phyloP scores from a whole-genome alignment of 257 asterid genomes.

The Solanum corneliomulleri region DNA sequence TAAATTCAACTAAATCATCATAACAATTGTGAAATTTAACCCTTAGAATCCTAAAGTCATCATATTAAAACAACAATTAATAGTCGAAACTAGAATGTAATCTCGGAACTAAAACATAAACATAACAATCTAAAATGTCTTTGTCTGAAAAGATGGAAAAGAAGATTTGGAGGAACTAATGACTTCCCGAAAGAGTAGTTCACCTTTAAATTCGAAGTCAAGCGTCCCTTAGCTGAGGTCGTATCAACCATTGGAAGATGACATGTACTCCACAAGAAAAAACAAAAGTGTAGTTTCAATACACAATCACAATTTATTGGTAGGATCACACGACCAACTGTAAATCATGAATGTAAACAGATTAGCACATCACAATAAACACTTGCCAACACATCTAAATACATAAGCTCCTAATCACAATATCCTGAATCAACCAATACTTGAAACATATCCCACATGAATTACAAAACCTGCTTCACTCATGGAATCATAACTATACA shows the following conservation, averaged over 20 bases:
- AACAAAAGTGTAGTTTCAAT: background rate
- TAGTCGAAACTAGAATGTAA: background rate
- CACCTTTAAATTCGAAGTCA: background rate
- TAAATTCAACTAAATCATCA: background rate
- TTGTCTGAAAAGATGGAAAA: background rate
- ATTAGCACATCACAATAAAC: background rate
- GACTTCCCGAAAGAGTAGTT: background rate
- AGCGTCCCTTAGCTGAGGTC: background rate
- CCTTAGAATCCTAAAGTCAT: background rate
- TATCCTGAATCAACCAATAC: background rate
- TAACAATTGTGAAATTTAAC: too few relatives aligned
- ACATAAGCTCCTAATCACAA: background rate
- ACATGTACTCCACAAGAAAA: background rate
- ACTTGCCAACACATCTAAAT: background rate
- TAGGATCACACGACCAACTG: background rate
- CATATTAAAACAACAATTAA: background rate
- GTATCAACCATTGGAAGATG: background rate
- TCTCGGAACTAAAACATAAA: background rate
- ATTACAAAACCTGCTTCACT: background rate
- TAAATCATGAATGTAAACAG: background rate
- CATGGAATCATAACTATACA: too few relatives aligned
- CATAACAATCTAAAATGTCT: background rate
- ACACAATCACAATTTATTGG: background rate
- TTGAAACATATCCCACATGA: background rate
- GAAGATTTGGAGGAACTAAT: background rate